Evolutionary conservation across 2,329 filamentous ascomycete species (phyloP).

Genomic region (Aureobasidium pullulans): DNA sequence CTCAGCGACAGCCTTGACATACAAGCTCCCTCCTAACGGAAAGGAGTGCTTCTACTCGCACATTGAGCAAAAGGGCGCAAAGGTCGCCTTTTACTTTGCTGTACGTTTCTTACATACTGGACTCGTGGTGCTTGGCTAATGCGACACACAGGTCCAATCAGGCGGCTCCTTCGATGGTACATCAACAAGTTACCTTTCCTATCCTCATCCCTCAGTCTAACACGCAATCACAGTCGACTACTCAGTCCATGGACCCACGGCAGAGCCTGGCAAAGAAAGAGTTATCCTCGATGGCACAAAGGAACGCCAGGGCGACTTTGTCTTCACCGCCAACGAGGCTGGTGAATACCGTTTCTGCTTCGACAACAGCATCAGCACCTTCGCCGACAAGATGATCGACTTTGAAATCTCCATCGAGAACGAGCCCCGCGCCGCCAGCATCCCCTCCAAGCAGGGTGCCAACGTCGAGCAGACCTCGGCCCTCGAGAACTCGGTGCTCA

Average conservation of each 20-base stretch:
- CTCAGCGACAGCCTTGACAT: slow-evolving; percentile 86
- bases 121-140: neutral
- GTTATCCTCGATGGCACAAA: slow-evolving; percentile 79
- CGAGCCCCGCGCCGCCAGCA: slow-evolving; percentile 64
- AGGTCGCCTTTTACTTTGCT: slow-evolving; percentile 98
- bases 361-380: slow-evolving; percentile 96
- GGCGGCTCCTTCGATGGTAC: slow-evolving; percentile 69
- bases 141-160: slow-evolving; percentile 70
- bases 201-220: neutral
- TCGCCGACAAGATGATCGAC: slow-evolving; percentile 91
- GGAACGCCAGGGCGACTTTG: slow-evolving; percentile 93
- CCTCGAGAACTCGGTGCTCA: slow-evolving; percentile 91
- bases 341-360: slow-evolving; percentile 98
- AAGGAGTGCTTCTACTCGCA: slow-evolving; percentile 90
- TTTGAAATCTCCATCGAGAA: slow-evolving; percentile 97
- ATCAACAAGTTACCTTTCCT: neutral
- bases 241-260: slow-evolving; percentile 68
- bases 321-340: slow-evolving; percentile 81
- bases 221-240: slow-evolving; percentile 61
- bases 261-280: slow-evolving; percentile 47
- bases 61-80: slow-evolving; percentile 70
- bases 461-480: slow-evolving; percentile 80
- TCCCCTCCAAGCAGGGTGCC: slow-evolving; percentile 83
- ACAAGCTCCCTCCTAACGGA: slow-evolving; percentile 83
- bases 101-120: slow-evolving; percentile 45